Evolutionary conservation across 2,329 filamentous ascomycete species (phyloP).

Genomic region (Botrytis squamosa): DNA sequence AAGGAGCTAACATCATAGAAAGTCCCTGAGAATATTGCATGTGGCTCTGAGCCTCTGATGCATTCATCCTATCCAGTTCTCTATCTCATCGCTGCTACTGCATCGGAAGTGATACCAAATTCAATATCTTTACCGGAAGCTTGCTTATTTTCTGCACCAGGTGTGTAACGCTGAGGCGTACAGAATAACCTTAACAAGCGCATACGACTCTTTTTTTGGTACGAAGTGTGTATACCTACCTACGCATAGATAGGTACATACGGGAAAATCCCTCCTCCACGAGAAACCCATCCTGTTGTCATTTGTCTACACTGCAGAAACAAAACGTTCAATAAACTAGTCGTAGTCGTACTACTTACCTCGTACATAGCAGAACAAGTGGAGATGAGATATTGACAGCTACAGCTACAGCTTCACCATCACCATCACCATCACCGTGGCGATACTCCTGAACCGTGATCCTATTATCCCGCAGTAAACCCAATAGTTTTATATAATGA

Average conservation of each 20-base stretch:
- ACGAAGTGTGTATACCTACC: not conserved
- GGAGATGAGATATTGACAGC: not conserved
- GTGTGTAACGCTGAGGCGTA: not conserved
- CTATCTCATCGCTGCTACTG: not conserved
- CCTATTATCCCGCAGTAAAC: not conserved
- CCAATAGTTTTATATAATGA: not conserved
- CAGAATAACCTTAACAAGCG: conserved; percentile 3
- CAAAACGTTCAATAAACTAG: not conserved
- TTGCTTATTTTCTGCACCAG: not conserved
- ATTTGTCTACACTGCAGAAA: not conserved
- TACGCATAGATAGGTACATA: not conserved
- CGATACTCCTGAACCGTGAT: not conserved
- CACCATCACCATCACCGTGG: not conserved
- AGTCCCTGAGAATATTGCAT: not conserved
- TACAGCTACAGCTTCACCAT: not conserved
- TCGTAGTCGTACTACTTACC: not conserved
- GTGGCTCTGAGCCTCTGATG: not conserved
- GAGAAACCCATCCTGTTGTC: not conserved
- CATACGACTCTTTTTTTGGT: not conserved
- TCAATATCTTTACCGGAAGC: not conserved
- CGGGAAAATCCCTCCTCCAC: not conserved
- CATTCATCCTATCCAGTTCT: not conserved
- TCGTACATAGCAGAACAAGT: not conserved
- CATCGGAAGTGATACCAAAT: conserved; percentile 5
- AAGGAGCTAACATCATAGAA: not conserved